phyloP scores from a whole-genome alignment of 805 yeast species.

The Hanseniaspora osmophila region DNA sequence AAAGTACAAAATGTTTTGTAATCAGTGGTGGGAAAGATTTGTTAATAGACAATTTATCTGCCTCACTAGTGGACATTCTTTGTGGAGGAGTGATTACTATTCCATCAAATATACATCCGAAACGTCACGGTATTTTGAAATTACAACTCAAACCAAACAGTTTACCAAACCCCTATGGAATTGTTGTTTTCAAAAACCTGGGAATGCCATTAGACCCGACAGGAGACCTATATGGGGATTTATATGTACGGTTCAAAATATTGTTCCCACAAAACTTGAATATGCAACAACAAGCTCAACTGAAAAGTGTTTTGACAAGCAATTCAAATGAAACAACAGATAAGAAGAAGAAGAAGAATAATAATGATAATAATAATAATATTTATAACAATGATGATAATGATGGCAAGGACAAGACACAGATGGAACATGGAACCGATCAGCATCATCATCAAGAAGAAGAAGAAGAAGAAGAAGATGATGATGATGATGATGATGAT shows the following conservation, averaged over 20 bases:
- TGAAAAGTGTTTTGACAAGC: not conserved
- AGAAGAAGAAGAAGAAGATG: conserved; percentile 6
- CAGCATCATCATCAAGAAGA: too few species aligned
- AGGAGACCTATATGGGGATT: conserved; percentile 30
- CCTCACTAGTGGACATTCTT: conserved; percentile 40
- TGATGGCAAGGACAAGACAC: too few species aligned
- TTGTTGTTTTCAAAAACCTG: conserved; percentile 26
- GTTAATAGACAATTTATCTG: conserved; percentile 26
- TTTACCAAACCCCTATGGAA: conserved; percentile 10
- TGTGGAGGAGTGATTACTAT: conserved; percentile 39
- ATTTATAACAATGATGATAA: too few species aligned
- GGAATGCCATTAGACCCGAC: conserved; percentile 46
- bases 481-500: conserved; percentile 10
- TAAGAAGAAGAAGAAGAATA: too few species aligned
- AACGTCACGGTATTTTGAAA: conserved; percentile 25
- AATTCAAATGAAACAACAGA: too few species aligned
- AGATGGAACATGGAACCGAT: too few species aligned
- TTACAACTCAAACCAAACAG: conserved; percentile 36
- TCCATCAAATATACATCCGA: conserved; percentile 15
- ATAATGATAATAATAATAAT: too few species aligned
- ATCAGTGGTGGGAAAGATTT: conserved; percentile 33
- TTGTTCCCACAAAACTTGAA: conserved; percentile 33
- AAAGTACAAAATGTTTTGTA: conserved; percentile 10
- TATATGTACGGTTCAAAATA: conserved; percentile 44
- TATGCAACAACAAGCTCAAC: conserved; percentile 7